A percentile compares a stretch with the other conserved stretches of the same genome.
phyloP scores from a whole-genome alignment of 2,329 filamentous ascomycete genomes.

The Talaromyces rugulosus region DNA sequence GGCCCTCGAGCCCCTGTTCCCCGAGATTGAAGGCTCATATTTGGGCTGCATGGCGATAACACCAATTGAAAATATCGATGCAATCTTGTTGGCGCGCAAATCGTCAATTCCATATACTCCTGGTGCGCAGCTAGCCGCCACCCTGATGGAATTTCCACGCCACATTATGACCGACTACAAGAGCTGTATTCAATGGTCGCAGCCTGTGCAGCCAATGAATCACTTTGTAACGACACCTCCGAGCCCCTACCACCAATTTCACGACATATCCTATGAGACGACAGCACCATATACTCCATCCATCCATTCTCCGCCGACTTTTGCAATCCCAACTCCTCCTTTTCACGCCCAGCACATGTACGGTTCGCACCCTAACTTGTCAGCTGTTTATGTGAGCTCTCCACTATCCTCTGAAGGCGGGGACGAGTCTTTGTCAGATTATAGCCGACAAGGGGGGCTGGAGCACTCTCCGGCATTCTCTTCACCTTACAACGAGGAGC shows the following conservation, averaged over 20 bases:
- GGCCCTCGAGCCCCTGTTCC: slow-evolving; percentile 84
- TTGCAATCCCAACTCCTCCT: slow-evolving; percentile 34
- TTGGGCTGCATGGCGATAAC: slow-evolving; percentile 74
- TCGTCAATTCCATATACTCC: slow-evolving; percentile 54
- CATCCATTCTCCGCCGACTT: slow-evolving; percentile 36
- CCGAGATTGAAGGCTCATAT: slow-evolving; percentile 84
- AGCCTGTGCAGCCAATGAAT: slow-evolving; percentile 26
- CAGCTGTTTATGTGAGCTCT: slow-evolving; percentile 31
- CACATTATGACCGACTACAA: slow-evolving; percentile 67
- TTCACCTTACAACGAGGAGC: slow-evolving; percentile 32
- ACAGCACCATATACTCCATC: slow-evolving; percentile 38
- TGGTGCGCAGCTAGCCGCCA: slow-evolving; percentile 58
- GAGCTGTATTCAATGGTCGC: slow-evolving; percentile 61
- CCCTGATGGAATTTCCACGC: slow-evolving; percentile 69
- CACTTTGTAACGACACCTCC: slow-evolving; percentile 33
- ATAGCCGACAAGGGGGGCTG: slow-evolving; percentile 25
- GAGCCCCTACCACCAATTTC: slow-evolving; percentile 31
- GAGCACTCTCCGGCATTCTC: slow-evolving; percentile 35
- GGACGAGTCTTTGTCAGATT: slow-evolving; percentile 28
- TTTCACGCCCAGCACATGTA: slow-evolving; percentile 31
- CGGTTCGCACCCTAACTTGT: slow-evolving; percentile 30
- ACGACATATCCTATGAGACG: slow-evolving; percentile 33
- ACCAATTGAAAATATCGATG: slow-evolving; percentile 82
- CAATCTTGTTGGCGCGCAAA: slow-evolving; percentile 67
- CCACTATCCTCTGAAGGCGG: slow-evolving; percentile 32